These are phyloP conservation scores for Herpetomonas muscarum DNA, from an alignment of 208 protist genomes.

Conservation along the genomic window DNA sequence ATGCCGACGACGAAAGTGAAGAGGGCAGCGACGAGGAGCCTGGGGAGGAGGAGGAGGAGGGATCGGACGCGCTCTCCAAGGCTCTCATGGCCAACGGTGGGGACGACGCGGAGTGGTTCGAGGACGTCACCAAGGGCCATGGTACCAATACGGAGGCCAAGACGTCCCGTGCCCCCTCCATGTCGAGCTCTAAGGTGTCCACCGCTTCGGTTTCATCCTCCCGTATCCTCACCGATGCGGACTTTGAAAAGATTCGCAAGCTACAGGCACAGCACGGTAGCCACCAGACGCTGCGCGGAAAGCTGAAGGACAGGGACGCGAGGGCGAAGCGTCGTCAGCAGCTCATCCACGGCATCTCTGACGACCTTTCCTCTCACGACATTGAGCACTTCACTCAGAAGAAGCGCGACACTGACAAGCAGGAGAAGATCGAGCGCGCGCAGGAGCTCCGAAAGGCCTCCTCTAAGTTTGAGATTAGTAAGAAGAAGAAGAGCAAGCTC, in stretches of 20 bases:
- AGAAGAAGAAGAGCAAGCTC: conserved; percentile 89
- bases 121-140: conserved; percentile 35
- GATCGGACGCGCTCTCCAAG: conserved; percentile 24
- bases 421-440: conserved; percentile 80
- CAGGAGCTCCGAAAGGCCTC: conserved; percentile 72
- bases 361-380: conserved; percentile 69
- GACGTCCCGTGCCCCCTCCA: conserved; percentile 18
- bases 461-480: conserved; percentile 85
- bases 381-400: conserved; percentile 87
- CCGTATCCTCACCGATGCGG: conserved; percentile 75
- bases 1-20: conserved; percentile 17
- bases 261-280: conserved; percentile 68
- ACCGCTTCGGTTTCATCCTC: conserved; percentile 40
- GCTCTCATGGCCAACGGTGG: conserved; percentile 11
- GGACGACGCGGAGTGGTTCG: conserved; percentile 54
- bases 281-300: conserved; percentile 68
- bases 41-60: conserved; percentile 29
- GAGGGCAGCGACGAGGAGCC: conserved; percentile 17
- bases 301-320: conserved; percentile 58
- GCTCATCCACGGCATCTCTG: conserved; percentile 78
- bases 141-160: conserved; percentile 11
- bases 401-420: conserved; percentile 70
- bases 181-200: conserved; percentile 27
- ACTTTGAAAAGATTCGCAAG: conserved; percentile 80
- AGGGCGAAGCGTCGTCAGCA: conserved; percentile 47